Percentiles rank a stretch among this genome's conserved stretches.
phyloP scores from a whole-genome alignment of 1,139 yeast species.

The Arxiozyma heterogenica region DNA sequence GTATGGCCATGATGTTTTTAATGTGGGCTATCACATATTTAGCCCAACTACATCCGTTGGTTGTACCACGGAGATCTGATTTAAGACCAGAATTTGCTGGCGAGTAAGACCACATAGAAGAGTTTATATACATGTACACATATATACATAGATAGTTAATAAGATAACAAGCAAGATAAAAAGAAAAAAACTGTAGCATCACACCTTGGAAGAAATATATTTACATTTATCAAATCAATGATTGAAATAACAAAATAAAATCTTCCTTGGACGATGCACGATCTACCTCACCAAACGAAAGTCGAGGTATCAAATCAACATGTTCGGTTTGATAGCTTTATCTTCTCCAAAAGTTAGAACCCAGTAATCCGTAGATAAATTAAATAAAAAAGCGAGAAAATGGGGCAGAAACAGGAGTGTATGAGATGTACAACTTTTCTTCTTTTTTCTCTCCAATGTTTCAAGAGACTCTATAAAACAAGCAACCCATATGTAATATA shows the following conservation, averaged over 20 bases:
- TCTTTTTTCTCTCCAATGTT: too few species aligned
- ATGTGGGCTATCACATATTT: slow-evolving; percentile 94
- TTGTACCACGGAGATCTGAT: slow-evolving; percentile 70
- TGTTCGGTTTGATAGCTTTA: slow-evolving; percentile 35
- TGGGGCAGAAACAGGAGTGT: slow-evolving; percentile 72
- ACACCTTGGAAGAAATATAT: slow-evolving; percentile 6
- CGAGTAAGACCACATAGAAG: background rate
- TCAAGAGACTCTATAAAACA: background rate
- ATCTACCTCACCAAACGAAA: slow-evolving; percentile 27
- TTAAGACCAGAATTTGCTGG: slow-evolving; percentile 54
- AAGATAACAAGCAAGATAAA: background rate
- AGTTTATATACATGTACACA: background rate
- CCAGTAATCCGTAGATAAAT: slow-evolving; percentile 43
- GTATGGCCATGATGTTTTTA: slow-evolving; percentile 78
- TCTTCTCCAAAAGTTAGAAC: slow-evolving; percentile 65
- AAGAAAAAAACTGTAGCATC: slow-evolving; percentile 12
- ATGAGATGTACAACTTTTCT: background rate
- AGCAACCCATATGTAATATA: background rate
- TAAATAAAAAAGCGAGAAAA: slow-evolving; percentile 29
- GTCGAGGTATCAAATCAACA: slow-evolving; percentile 13
- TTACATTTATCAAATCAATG: slow-evolving; percentile 1
- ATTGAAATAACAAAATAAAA: slow-evolving; percentile 1
- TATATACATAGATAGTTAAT: background rate
- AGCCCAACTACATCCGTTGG: slow-evolving; percentile 68
- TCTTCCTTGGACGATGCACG: slow-evolving; percentile 14